Base-by-base conservation (phyloP, 1,284 basidiomycete species). In the Malassezia psittaci region DNA sequence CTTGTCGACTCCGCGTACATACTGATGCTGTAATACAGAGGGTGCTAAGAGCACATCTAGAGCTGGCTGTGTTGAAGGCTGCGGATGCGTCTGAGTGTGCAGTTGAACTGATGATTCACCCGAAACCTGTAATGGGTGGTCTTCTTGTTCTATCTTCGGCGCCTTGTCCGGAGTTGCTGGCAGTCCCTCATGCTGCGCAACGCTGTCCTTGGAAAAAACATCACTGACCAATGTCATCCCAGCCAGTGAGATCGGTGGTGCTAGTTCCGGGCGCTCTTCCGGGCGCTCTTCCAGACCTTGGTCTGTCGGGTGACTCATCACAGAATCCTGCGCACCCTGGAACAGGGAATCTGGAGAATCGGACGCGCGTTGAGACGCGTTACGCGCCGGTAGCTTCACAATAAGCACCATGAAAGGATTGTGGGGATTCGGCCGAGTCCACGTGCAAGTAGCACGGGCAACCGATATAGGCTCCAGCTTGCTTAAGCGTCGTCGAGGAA, bases 31-130 rank as follows among this genome's bases (percentile, higher is more conserved):
- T n/a, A 72, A 59, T 19, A 71, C 67, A 19, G 66, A 60, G 0
- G 71, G 69, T 5, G 69, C 66, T 5, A 72, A 45, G 12, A 69
- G 53, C 12, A 74, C 48, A 50, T 74, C 69, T 36, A 74, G 58
- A 9, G 43, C 41, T 1, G 41, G 41, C 43, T 54, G 43, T 10
- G 64, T 57, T 1, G 54, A 41, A 11, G 43, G 4, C 3, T 35
- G 36, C 8, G 35, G 7, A 5, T 13, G 12, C 10, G 38, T 39
- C 19, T n/a, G 15, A n/a, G 38, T 8, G 38, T 8, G 38, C 18
- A 36, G 19, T 11, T 43, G 37, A 10, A 21, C 19, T 38, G 19
- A n/a, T 39, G 38, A 8, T 19, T 39, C 38, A 3, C 7, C 24
- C 24, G 7, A 7, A 29, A 3, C 7, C 4, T 7, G 24, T 29